A percentile compares a stretch with the other conserved stretches of the same genome.
These are phyloP conservation scores for Fonsecaea monophora DNA, from an alignment of 2,329 filamentous ascomycete genomes.

Conservation along the genomic window DNA sequence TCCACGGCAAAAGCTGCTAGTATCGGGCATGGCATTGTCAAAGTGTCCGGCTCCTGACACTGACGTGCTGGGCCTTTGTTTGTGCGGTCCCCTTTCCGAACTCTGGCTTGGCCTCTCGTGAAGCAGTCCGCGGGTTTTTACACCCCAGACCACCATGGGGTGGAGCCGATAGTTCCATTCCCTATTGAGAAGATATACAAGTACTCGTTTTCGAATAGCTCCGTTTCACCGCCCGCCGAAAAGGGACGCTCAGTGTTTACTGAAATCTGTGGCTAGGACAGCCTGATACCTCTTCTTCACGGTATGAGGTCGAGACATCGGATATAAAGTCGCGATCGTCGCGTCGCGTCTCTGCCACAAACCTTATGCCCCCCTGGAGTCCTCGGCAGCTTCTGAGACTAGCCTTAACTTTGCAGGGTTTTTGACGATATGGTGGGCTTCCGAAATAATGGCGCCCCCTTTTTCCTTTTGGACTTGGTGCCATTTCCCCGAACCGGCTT, in stretches of 20 bases:
- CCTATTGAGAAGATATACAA: not conserved
- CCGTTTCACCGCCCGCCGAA: not conserved
- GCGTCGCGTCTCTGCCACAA: constrained; percentile 8
- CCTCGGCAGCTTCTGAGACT: constrained; percentile 5
- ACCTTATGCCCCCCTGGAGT: constrained; percentile 14
- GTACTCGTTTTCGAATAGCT: not conserved
- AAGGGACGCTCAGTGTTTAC: not conserved
- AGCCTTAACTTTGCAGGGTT: not conserved
- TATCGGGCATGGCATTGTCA: constrained; percentile 9
- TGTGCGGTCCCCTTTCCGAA: not conserved
- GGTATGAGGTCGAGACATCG: not conserved
- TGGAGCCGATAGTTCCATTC: not conserved
- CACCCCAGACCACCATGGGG: not conserved
- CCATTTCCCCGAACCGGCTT: constrained; percentile 2
- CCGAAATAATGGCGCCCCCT: constrained; percentile 6
- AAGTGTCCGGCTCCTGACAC: constrained; percentile 8
- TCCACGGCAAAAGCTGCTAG: constrained; percentile 1
- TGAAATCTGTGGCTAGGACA: not conserved
- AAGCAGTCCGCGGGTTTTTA: not conserved
- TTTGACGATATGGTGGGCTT: constrained; percentile 6
- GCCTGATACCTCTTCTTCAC: not conserved
- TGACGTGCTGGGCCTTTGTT: constrained; percentile 6
- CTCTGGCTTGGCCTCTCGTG: not conserved
- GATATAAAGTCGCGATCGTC: constrained; percentile 3
- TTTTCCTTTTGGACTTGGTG: constrained; percentile 1